Base-by-base conservation (phyloP, 129 eudicot genomes). In the Flaveria brownii region DNA sequence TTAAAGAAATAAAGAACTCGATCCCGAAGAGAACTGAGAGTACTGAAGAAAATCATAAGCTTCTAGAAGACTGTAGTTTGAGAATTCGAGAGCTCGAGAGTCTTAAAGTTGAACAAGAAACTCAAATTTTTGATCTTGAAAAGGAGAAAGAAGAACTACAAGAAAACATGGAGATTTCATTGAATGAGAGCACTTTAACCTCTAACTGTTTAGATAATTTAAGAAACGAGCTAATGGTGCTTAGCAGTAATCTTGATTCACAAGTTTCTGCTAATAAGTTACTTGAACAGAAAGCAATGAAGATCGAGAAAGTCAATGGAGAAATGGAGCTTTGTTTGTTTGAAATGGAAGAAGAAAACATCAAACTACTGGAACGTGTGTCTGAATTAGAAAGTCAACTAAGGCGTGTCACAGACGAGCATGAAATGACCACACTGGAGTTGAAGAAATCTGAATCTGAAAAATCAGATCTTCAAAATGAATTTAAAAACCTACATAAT, bases 141-240 rank as follows among this genome's bases (percentile, higher is more conserved):
- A 68, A 71, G 81, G 87, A 80, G 77, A 89, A 82, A 33, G 77
- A 77, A 63, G 77, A 81, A 73, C 55, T 85, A 54, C 87, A 89
- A 84, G 87, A 81, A 55, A 79, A 85, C 59, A 70, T 87, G 85
- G 82, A 85, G 61, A 77, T 54, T 67, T 85, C 77, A 16, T 14
- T 76, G 68, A 79, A 75, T 41, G 96, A 87, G 49, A 83, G 86
- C 70, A 73, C 80, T 17, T 63, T 79, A 69, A 78, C 86, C 18
- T 83, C 89, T 23, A 85, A 81, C 74, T 82, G 89, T 87, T 72
- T 87, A 80, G 90, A 87, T 79, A 82, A 81, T 77, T 75, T 87
- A 65, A 78, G 80, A 73, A 83, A 73, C 25, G 91, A 89, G 55
- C 49, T 83, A 12, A 74, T 74, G 57, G 85, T 73, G 33, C 89